Evolutionary conservation across 257 asterid species (phyloP).

Genomic region (Salvia miltiorrhiza): DNA sequence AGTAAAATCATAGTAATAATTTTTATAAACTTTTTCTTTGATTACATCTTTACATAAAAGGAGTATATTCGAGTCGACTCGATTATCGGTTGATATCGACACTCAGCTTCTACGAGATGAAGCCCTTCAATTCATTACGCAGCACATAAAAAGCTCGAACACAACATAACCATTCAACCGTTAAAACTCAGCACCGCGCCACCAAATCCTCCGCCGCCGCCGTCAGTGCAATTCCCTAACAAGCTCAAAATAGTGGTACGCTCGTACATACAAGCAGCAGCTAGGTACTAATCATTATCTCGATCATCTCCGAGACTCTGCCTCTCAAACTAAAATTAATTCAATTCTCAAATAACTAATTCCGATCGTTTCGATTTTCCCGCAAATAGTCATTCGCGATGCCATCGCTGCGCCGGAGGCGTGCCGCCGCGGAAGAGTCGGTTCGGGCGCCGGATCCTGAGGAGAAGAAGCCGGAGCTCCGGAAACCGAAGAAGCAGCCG

Average conservation of each 20-base stretch:
- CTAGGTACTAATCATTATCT: background rate
- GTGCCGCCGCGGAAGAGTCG: slow-evolving; percentile 34
- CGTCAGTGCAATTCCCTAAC: background rate
- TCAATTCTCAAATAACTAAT: background rate
- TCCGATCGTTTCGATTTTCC: background rate
- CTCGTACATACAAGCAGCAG: slow-evolving; percentile 8
- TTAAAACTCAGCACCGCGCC: slow-evolving; percentile 14
- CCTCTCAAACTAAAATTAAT: background rate
- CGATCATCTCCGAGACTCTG: background rate
- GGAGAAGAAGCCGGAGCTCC: slow-evolving; percentile 31
- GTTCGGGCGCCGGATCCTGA: slow-evolving; percentile 32
- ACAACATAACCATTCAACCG: slow-evolving; percentile 11
- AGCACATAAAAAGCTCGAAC: background rate
- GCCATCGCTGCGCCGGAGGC: slow-evolving; percentile 57
- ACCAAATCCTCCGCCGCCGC: slow-evolving; percentile 21
- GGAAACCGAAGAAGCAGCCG: slow-evolving; percentile 25
- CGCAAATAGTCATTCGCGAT: slow-evolving; percentile 16
- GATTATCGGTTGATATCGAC: too few relatives aligned
- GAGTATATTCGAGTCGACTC: background rate
- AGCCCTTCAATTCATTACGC: background rate
- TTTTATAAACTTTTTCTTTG: too few relatives aligned
- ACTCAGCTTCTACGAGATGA: background rate
- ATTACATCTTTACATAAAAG: too few relatives aligned
- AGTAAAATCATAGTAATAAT: too few relatives aligned
- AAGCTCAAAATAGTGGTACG: background rate